phyloP scores from a whole-genome alignment of 2,329 filamentous ascomycete genomes.

The Sporothrix protearum region DNA sequence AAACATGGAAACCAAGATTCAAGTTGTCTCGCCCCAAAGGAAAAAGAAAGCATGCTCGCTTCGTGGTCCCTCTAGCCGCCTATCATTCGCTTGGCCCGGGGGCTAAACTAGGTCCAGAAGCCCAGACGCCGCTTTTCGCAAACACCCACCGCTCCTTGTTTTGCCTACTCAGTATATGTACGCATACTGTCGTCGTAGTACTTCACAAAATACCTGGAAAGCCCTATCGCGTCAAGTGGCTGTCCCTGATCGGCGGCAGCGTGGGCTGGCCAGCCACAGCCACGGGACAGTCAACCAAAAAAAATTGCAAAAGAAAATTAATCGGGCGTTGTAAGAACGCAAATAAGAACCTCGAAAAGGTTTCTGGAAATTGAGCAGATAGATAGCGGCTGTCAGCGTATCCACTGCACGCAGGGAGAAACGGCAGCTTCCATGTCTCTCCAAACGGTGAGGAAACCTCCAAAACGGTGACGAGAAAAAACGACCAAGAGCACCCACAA shows the following conservation, averaged over 20 bases:
- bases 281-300: too few species aligned
- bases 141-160: background rate
- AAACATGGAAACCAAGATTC: constrained; percentile 3
- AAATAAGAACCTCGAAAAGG: background rate
- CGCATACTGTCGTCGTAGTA: background rate
- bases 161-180: background rate
- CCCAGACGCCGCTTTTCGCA: background rate
- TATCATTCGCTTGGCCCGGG: background rate
- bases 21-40: background rate
- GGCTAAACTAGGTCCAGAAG: background rate
- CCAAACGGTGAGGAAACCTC: constrained; percentile 1
- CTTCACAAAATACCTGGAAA: background rate
- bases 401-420: background rate
- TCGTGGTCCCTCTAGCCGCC: background rate
- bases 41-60: constrained; percentile 7
- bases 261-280: constrained; percentile 2
- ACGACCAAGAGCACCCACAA: background rate
- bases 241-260: constrained; percentile 9
- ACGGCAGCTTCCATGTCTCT: background rate
- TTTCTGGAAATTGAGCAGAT: background rate
- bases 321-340: too few species aligned
- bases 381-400: background rate
- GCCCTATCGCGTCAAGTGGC: background rate
- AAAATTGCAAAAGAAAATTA: background rate
- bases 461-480: background rate